phyloP scores from a whole-genome alignment of 2,329 filamentous ascomycete genomes.

The Periconia digitata region DNA sequence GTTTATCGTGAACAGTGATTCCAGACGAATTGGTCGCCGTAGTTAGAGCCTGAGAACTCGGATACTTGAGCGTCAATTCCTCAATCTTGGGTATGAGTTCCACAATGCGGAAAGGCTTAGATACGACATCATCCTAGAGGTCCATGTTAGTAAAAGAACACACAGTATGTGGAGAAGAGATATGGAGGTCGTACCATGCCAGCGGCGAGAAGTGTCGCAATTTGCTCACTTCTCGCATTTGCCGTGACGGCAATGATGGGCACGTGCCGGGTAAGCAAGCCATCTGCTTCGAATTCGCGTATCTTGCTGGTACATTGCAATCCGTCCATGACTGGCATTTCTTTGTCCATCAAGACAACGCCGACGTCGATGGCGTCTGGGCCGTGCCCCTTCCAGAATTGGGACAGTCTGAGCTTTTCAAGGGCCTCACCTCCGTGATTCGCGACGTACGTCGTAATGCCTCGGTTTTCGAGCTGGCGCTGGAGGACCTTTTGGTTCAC shows the following conservation, averaged over 20 bases:
- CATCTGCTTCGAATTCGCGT: conserved; percentile 39
- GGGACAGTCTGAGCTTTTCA: conserved; percentile 46
- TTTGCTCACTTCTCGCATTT: conserved; percentile 45
- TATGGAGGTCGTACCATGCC: conserved; percentile 38
- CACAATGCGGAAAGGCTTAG: conserved; percentile 54
- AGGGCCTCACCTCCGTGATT: conserved; percentile 55
- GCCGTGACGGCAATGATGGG: conserved; percentile 48
- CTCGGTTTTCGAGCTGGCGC: conserved; percentile 53
- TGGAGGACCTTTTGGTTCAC: conserved; percentile 54
- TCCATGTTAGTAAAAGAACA: background rate
- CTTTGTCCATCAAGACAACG: conserved; percentile 44
- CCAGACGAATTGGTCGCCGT: background rate
- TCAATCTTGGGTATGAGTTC: conserved; percentile 56
- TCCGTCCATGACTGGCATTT: conserved; percentile 48
- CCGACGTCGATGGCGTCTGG: conserved; percentile 27
- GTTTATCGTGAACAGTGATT: conserved; percentile 7
- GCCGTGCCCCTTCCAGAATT: conserved; percentile 42
- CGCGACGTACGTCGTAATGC: conserved; percentile 49
- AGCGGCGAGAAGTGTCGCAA: conserved; percentile 38
- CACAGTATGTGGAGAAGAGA: background rate
- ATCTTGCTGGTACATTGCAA: conserved; percentile 42
- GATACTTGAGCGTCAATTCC: conserved; percentile 41
- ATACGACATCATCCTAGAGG: conserved; percentile 52
- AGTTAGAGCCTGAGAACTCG: conserved; percentile 3
- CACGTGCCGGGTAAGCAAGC: conserved; percentile 37